A percentile compares a stretch with the other conserved stretches of the same genome.
Conservation (phyloP, 2,329 filamentous ascomycete genomes). For the Microdochium bolleyi region DNA sequence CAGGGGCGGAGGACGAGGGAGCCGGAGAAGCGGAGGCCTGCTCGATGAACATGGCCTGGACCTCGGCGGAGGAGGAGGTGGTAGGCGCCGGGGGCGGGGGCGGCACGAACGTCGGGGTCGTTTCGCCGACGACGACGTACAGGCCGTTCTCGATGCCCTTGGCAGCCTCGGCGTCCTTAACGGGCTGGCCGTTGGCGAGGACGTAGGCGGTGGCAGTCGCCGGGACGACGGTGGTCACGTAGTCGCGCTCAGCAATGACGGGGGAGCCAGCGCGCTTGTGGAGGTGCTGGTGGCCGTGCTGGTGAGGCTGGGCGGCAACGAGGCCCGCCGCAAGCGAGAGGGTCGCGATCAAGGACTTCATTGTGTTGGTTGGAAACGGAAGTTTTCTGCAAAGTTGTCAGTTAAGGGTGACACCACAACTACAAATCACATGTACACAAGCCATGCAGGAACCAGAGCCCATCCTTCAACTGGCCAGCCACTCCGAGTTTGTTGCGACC, state of each 20-base stretch:
- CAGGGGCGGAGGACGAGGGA: slow-evolving; percentile 20
- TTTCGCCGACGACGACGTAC: slow-evolving; percentile 58
- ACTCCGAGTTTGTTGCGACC: too few relatives aligned
- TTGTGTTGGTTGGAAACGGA: slow-evolving; percentile 15
- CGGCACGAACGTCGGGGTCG: slow-evolving; percentile 42
- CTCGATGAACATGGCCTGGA: slow-evolving; percentile 21
- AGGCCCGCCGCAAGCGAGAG: slow-evolving; percentile 45
- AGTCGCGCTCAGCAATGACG: slow-evolving; percentile 37
- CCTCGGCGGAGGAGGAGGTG: slow-evolving; percentile 20
- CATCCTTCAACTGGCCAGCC: background rate
- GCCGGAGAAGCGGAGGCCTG: slow-evolving; percentile 24
- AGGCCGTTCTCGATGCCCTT: slow-evolving; percentile 63
- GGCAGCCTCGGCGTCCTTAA: slow-evolving; percentile 59
- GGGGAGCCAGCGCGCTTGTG: slow-evolving; percentile 44
- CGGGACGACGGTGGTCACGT: slow-evolving; percentile 45
- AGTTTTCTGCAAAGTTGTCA: background rate
- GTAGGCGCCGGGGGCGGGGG: slow-evolving; percentile 24
- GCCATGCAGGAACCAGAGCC: too few relatives aligned
- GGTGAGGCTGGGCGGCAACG: slow-evolving; percentile 50
- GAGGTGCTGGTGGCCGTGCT: slow-evolving; percentile 47
- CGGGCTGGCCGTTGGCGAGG: slow-evolving; percentile 49
- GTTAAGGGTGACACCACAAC: background rate
- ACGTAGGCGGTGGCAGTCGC: slow-evolving; percentile 65
- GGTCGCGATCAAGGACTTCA: slow-evolving; percentile 40
- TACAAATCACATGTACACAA: background rate